Evolutionary conservation across 257 asterid species (phyloP), one percentile per base, ranked within the genome.

Genomic region (Ilex asprella): DNA sequence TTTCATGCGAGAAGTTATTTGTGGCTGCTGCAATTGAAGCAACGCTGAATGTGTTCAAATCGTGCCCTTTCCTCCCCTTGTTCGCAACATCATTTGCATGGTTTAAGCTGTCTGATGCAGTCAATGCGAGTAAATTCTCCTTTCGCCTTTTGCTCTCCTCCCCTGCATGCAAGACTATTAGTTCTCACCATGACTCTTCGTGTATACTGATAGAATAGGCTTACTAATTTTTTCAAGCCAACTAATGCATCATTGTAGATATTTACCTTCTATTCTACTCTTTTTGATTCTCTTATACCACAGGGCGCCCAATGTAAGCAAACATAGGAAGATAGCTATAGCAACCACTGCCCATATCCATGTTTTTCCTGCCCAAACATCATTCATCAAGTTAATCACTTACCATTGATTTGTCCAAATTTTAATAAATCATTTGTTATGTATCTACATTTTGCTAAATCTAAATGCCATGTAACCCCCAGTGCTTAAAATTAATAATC

Each of bases 21-120:
- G 95, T 81, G 35, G 91, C 85, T 14, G 78, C 77, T 32, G 61
- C 49, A 30, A 79, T 73, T 8, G 79, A 78, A 2, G 76, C 70
- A 60, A 76, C 73, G 27, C 79, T 76, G 41, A 79, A 81, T 39
- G 73, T 46, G 72, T 29, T 79, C 74, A 79, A 81, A 60, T 81
- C 80, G 29, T 70, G 79, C 14, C 49, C 73, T 49, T 76, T 80
- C 61, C 69, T 67, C 59, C 82, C 82, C 62, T 68, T 64, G 3
- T 52, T 57, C 30, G 59, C 77, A 30, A 49, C 52, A 64, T 68
- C 64, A 58, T 77, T 50, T 0, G 21, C 43, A 59, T 58, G 2
- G 11, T 64, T 56, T 43, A 64, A 73, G 65, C 62, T 73, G 12
- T 64, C 70, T 27, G 74, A 27, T 2, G 61, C 39, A 30, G 75